phyloP scores from a whole-genome alignment of 768 basidiomycete genomes.

The Hygrophorus russula region DNA sequence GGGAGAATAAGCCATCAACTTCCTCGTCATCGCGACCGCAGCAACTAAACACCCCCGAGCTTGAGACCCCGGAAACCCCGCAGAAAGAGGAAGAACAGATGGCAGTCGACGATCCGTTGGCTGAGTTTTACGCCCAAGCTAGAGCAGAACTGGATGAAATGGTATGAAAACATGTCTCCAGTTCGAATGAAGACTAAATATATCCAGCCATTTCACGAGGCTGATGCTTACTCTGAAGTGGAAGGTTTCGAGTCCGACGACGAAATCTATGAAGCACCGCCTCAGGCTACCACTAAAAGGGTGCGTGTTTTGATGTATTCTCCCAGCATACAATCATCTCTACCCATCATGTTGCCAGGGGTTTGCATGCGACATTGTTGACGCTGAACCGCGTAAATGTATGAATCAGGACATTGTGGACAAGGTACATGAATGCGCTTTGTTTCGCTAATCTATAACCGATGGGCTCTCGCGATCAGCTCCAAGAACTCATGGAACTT shows the following conservation, averaged over 20 bases:
- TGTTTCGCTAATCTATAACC: not conserved
- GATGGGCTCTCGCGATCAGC: slow-evolving; percentile 23
- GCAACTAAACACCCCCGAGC: not conserved
- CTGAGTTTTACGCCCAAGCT: slow-evolving; percentile 53
- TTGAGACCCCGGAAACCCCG: not conserved
- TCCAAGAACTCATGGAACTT: slow-evolving; percentile 53
- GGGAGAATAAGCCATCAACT: not conserved
- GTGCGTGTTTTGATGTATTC: slow-evolving; percentile 12
- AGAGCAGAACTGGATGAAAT: slow-evolving; percentile 23
- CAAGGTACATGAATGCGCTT: slow-evolving; percentile 32
- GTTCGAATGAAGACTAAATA: slow-evolving; percentile 1
- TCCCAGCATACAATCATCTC: not conserved
- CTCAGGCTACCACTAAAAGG: slow-evolving; percentile 16
- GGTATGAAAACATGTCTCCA: not conserved
- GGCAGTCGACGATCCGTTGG: slow-evolving; percentile 39
- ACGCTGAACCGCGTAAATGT: slow-evolving; percentile 22
- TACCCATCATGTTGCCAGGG: slow-evolving; percentile 26
- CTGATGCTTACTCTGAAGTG: not conserved
- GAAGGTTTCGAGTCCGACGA: slow-evolving; percentile 12
- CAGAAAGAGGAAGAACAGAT: not conserved
- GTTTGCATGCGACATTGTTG: slow-evolving; percentile 54
- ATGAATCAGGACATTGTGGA: slow-evolving; percentile 67
- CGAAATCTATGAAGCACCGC: slow-evolving; percentile 10
- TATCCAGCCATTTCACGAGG: too few relatives aligned
- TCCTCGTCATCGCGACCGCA: not conserved